Conservation (phyloP, 176 grass and related monocot species). For the Lolium multiflorum region DNA sequence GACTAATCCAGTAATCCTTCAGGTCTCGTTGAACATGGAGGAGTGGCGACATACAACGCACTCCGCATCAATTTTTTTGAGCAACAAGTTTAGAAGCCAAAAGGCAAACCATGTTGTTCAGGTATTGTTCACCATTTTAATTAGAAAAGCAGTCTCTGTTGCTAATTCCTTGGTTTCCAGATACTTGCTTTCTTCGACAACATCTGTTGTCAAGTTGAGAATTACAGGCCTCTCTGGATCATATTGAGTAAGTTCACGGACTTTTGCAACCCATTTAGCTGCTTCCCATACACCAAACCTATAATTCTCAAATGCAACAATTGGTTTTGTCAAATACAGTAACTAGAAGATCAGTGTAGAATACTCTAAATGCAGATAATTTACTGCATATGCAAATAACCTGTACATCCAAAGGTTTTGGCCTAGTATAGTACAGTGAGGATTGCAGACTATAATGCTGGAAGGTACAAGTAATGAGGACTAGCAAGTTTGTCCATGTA, state of each 20-base stretch:
- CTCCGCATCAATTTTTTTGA: conserved; percentile 23
- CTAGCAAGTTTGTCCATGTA: conserved; percentile 13
- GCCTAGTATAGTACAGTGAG: conserved; percentile 8
- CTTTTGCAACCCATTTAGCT: conserved; percentile 92
- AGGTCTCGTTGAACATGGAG: conserved; percentile 13
- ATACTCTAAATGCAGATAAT: conserved; percentile 1
- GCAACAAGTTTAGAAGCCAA: conserved; percentile 17
- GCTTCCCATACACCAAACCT: conserved; percentile 99
- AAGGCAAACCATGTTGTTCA: conserved; percentile 47
- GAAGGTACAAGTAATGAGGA: conserved; percentile 3
- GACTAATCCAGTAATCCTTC: conserved; percentile 1
- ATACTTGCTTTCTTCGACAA: conserved; percentile 96
- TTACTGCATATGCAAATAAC: background rate
- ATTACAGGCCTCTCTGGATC: conserved; percentile 79
- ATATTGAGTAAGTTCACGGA: conserved; percentile 77
- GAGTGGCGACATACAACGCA: background rate
- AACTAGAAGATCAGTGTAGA: background rate
- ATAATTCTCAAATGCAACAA: conserved; percentile 46
- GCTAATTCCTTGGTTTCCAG: conserved; percentile 85
- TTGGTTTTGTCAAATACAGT: conserved; percentile 25
- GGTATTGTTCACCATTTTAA: conserved; percentile 75
- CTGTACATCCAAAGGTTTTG: background rate
- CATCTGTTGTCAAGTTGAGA: conserved; percentile 86
- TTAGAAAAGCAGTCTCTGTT: conserved; percentile 85
- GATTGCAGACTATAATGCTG: conserved; percentile 19